These are phyloP conservation scores for Diplodia intermedia DNA, from an alignment of 2,329 filamentous ascomycete genomes.

Conservation along the genomic window DNA sequence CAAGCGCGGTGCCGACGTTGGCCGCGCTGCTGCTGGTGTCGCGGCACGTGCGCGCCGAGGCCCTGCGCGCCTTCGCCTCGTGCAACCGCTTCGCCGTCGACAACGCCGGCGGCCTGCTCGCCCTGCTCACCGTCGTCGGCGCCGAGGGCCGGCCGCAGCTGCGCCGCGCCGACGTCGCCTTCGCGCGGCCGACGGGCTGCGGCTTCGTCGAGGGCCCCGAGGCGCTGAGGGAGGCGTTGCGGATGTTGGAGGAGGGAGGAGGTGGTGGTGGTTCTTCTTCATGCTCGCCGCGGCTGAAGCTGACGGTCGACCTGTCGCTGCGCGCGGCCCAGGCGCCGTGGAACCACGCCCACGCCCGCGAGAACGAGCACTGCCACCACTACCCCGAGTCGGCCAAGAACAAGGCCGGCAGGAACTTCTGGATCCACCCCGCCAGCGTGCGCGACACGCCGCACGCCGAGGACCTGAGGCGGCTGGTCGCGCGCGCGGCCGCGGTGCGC, in stretches of 20 bases:
- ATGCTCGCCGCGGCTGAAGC: background rate
- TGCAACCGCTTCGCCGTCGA: constrained; percentile 9
- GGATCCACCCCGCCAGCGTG: constrained; percentile 26
- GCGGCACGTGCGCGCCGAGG: constrained; percentile 3
- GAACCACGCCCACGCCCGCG: constrained; percentile 13
- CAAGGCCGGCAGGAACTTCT: constrained; percentile 23
- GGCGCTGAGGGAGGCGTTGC: background rate
- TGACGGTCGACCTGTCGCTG: constrained; percentile 16
- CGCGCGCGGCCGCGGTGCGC: background rate
- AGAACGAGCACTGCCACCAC: constrained; percentile 4
- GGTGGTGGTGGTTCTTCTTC: background rate
- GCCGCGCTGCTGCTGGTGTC: constrained; percentile 18
- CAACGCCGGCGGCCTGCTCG: constrained; percentile 22
- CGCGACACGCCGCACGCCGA: constrained; percentile 18
- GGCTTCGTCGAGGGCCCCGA: constrained; percentile 17
- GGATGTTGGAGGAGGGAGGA: background rate
- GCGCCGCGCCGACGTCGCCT: constrained; percentile 12
- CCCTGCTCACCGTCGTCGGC: constrained; percentile 4
- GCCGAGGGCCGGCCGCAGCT: constrained; percentile 17
- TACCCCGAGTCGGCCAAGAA: constrained; percentile 8
- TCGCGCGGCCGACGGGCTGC: constrained; percentile 14
- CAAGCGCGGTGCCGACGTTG: background rate
- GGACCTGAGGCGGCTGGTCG: constrained; percentile 3
- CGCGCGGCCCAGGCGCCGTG: constrained; percentile 15
- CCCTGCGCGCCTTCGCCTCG: constrained; percentile 15